A percentile compares a stretch with the other conserved stretches of the same genome.
Conservation (phyloP, 495 filamentous ascomycete genomes). For the Pyronema omphalodes region DNA sequence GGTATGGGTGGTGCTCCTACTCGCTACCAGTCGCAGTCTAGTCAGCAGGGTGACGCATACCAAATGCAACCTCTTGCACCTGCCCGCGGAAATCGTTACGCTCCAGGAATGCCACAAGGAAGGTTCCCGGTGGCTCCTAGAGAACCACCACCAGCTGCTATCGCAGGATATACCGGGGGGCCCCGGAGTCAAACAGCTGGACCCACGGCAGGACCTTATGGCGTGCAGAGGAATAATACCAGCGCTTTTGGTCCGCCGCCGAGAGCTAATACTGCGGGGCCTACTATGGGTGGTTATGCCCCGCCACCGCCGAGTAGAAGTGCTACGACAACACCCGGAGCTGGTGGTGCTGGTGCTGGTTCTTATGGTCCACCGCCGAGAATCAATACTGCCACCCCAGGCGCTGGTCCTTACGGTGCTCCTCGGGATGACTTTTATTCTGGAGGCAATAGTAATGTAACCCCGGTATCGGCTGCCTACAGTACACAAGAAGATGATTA, state of each 20-base stretch:
- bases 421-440: too few species aligned
- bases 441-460: too few species aligned
- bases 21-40: slow-evolving; percentile 43
- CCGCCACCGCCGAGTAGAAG: neutral
- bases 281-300: neutral
- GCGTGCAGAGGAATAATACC: neutral
- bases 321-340: neutral
- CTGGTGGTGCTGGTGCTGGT: too few species aligned
- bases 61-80: slow-evolving; percentile 29
- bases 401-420: too few species aligned
- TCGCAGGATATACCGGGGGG: neutral
- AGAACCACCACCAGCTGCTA: neutral
- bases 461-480: too few species aligned
- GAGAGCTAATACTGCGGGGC: neutral
- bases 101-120: neutral
- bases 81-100: neutral
- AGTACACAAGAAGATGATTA: too few species aligned
- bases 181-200: neutral
- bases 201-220: neutral
- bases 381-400: neutral
- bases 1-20: neutral
- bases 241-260: neutral
- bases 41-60: slow-evolving; percentile 40
- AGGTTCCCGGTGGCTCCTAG: neutral
- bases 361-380: neutral